These are phyloP conservation scores for Massarina eburnea DNA, from an alignment of 2,329 filamentous ascomycete species.

Conservation along the genomic window DNA sequence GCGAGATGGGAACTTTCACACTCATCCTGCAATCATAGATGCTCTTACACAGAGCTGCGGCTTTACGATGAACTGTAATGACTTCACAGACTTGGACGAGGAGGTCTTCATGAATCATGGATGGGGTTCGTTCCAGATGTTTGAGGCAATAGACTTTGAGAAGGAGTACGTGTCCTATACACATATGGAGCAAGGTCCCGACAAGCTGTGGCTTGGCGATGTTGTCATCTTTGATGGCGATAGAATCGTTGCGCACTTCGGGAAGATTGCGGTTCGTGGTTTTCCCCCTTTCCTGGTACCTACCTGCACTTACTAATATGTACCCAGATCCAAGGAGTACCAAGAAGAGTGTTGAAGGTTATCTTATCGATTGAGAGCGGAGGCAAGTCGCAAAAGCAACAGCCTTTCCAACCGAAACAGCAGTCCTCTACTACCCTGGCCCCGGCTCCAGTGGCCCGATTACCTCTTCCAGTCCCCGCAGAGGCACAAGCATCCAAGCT, in stretches of 20 bases:
- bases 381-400: constrained; percentile 7
- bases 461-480: not conserved
- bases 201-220: constrained; percentile 14
- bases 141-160: constrained; percentile 5
- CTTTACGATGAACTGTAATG: constrained; percentile 24
- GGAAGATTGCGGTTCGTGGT: constrained; percentile 4
- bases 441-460: not conserved
- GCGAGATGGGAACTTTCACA: constrained; percentile 8
- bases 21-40: constrained; percentile 15
- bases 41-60: constrained; percentile 13
- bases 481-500: not conserved
- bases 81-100: constrained; percentile 10
- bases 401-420: not conserved
- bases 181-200: constrained; percentile 5
- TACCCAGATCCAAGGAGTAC: constrained; percentile 3
- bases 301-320: constrained; percentile 8
- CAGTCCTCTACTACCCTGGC: not conserved
- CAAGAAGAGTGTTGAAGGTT: constrained; percentile 9
- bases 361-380: constrained; percentile 12
- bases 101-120: constrained; percentile 22
- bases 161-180: constrained; percentile 13
- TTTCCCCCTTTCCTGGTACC: not conserved
- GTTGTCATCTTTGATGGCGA: constrained; percentile 14
- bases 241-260: constrained; percentile 9
- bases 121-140: constrained; percentile 16